phyloP scores from a whole-genome alignment of 2,329 filamentous ascomycete genomes.

The Chaetomium strumarium region DNA sequence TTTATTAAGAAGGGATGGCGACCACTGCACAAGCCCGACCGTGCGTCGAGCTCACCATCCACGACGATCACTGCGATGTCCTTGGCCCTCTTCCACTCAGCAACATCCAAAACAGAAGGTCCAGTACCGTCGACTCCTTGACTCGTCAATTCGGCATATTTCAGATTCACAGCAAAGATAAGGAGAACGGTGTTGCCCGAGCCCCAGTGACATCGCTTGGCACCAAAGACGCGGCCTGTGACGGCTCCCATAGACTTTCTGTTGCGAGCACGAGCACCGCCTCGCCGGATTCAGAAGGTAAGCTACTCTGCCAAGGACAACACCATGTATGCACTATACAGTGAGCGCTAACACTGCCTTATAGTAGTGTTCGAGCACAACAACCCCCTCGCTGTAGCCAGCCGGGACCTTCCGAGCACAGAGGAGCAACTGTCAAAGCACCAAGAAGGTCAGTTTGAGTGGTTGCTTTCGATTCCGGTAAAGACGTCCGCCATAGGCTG shows the following conservation, averaged over 20 bases:
- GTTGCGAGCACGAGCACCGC: not conserved
- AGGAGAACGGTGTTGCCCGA: conserved; percentile 17
- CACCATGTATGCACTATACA: not conserved
- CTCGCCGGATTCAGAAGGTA: conserved; percentile 9
- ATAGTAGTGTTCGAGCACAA: conserved; percentile 10
- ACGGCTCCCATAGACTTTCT: not conserved
- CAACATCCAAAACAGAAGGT: conserved; percentile 27
- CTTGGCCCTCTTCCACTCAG: conserved; percentile 29
- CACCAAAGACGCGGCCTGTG: not conserved
- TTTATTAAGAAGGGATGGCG: conserved; percentile 20
- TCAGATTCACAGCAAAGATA: conserved; percentile 26
- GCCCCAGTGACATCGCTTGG: not conserved
- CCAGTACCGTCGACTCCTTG: conserved; percentile 29
- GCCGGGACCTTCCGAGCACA: conserved; percentile 23
- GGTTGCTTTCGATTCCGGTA: conserved; percentile 38
- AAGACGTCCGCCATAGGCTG: conserved; percentile 9
- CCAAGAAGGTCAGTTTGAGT: conserved; percentile 46
- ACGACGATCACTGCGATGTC: conserved; percentile 17
- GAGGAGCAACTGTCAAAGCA: conserved; percentile 37
- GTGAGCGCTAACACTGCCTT: not conserved
- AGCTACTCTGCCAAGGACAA: not conserved
- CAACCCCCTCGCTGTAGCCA: conserved; percentile 26
- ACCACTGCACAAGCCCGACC: conserved; percentile 15
- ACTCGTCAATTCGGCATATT: conserved; percentile 31
- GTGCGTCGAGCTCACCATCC: conserved; percentile 19